Evolutionary conservation across 192 early-diverging fungal species (phyloP).

Genomic region (Geranomyces michiganensis): DNA sequence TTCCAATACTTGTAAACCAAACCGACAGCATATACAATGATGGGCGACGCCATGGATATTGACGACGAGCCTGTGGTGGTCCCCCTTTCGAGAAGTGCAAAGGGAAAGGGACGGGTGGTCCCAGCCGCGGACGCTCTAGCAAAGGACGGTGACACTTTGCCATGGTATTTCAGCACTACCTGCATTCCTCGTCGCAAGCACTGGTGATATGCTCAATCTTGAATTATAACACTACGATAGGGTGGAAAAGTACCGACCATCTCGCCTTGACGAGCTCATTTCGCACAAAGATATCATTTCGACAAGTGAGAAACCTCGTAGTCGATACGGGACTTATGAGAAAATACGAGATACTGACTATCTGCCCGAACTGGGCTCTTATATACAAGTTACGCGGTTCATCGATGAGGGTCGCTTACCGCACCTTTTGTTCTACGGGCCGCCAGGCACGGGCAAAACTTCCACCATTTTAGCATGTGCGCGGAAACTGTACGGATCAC

Average conservation of each 20-base stretch:
- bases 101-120: slow-evolving; percentile 32
- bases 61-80: slow-evolving; percentile 13
- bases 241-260: slow-evolving; percentile 98
- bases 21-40: slow-evolving; percentile 22
- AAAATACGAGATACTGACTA: background rate
- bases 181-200: background rate
- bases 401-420: slow-evolving; percentile 91
- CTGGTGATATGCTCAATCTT: background rate
- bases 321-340: background rate
- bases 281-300: slow-evolving; percentile 90
- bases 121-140: slow-evolving; percentile 9
- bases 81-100: background rate
- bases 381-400: slow-evolving; percentile 72
- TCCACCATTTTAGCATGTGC: slow-evolving; percentile 96
- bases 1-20: too few relatives aligned
- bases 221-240: slow-evolving; percentile 41
- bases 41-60: slow-evolving; percentile 27
- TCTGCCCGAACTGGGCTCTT: background rate
- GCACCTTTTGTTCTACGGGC: slow-evolving; percentile 97
- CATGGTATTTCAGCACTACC: slow-evolving; percentile 28
- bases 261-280: slow-evolving; percentile 86
- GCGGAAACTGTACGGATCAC: slow-evolving; percentile 79
- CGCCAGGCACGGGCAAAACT: slow-evolving; percentile 96
- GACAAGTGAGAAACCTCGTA: slow-evolving; percentile 62
- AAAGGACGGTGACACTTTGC: slow-evolving; percentile 34